Evolutionary conservation across 805 yeast species (phyloP).

Genomic region (Yamadazyma olivae): DNA sequence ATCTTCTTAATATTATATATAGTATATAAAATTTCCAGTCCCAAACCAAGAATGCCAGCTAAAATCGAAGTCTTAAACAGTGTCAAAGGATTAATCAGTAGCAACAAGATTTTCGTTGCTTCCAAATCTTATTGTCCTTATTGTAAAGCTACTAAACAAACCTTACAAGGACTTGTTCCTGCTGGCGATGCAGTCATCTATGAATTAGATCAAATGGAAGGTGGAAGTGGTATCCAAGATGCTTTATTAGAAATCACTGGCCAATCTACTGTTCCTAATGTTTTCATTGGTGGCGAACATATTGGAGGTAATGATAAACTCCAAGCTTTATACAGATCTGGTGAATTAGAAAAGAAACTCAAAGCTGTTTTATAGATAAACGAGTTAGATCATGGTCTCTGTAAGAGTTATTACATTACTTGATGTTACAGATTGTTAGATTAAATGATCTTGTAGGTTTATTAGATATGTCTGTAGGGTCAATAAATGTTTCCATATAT

Average conservation of each 20-base stretch:
- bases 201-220: slow-evolving; percentile 55
- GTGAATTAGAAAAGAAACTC: slow-evolving; percentile 49
- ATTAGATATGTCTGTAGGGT: too few relatives aligned
- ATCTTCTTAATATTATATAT: too few relatives aligned
- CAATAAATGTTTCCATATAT: too few relatives aligned
- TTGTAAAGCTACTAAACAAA: slow-evolving; percentile 40
- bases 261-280: slow-evolving; percentile 91
- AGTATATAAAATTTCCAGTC: too few relatives aligned
- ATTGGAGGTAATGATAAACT: slow-evolving; percentile 94
- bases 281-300: slow-evolving; percentile 87
- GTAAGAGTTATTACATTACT: too few relatives aligned
- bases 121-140: slow-evolving; percentile 58
- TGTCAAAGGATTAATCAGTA: slow-evolving; percentile 61
- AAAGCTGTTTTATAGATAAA: slow-evolving; percentile 38
- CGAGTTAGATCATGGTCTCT: too few relatives aligned
- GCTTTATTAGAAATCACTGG: slow-evolving; percentile 78
- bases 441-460: too few relatives aligned
- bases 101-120: slow-evolving; percentile 73
- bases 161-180: slow-evolving; percentile 33
- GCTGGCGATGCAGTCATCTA: slow-evolving; percentile 46
- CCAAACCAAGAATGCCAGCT: not conserved
- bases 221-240: slow-evolving; percentile 78
- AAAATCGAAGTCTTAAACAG: not conserved
- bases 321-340: slow-evolving; percentile 63
- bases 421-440: too few relatives aligned